Percentiles rank a stretch among this genome's conserved stretches.
Evolutionary conservation across 2,329 filamentous ascomycete species (phyloP).

Genomic region (Macrophomina tecta): DNA sequence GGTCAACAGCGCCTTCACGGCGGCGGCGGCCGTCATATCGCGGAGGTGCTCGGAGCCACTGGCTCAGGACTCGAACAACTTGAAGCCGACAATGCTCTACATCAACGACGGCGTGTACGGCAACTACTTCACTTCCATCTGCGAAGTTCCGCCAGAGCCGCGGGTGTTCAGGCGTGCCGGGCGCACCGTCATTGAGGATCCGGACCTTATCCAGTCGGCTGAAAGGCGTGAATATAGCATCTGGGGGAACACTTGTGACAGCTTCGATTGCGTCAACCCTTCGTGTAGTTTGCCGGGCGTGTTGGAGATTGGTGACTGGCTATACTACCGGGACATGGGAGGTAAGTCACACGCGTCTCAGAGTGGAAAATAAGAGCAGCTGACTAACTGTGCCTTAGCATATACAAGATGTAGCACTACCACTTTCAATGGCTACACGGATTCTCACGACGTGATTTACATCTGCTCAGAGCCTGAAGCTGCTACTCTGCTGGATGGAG

Average conservation of each 20-base stretch:
- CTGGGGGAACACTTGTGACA: slow-evolving; percentile 94
- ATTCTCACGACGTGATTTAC: slow-evolving; percentile 86
- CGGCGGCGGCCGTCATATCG: slow-evolving; percentile 90
- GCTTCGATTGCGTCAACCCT: slow-evolving; percentile 87
- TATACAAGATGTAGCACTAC: slow-evolving; percentile 96
- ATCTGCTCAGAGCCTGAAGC: slow-evolving; percentile 88
- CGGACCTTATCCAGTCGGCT: neutral
- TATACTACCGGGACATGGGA: slow-evolving; percentile 96
- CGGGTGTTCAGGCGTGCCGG: slow-evolving; percentile 71
- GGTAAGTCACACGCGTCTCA: slow-evolving; percentile 29
- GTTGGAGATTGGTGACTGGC: slow-evolving; percentile 88
- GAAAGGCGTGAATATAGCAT: slow-evolving; percentile 68
- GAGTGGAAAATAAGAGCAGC: neutral
- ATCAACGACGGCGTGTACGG: slow-evolving; percentile 94
- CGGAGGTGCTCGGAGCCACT: slow-evolving; percentile 81
- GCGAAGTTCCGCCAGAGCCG: slow-evolving; percentile 85
- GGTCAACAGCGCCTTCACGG: slow-evolving; percentile 83
- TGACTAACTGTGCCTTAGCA: slow-evolving; percentile 51
- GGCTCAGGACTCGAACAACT: slow-evolving; percentile 57
- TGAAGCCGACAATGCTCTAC: slow-evolving; percentile 85
- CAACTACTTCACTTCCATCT: slow-evolving; percentile 96
- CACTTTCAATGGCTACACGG: slow-evolving; percentile 90
- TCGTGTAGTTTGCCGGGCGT: slow-evolving; percentile 74
- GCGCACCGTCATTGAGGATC: slow-evolving; percentile 66
- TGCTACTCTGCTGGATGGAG: slow-evolving; percentile 63